Evolutionary conservation across 345 rosid genomes (phyloP), one percentile per base, ranked within the genome.

Genomic region (Melaleuca alternifolia): DNA sequence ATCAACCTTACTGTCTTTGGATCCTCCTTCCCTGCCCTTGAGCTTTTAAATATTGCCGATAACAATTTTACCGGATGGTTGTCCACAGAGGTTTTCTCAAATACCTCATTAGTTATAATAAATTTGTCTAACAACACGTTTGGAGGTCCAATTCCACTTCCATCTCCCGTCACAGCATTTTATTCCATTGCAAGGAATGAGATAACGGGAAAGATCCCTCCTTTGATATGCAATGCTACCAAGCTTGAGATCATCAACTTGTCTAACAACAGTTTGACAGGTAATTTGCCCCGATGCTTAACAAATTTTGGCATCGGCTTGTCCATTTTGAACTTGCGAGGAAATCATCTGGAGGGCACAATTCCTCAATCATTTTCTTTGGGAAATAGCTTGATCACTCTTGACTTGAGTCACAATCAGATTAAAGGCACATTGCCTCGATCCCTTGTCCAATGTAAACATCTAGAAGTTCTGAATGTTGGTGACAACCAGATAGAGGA

Each of bases 391-490:
- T 85, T 87, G 54, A 54, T 1, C 28, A 82, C 23, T 26, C 24
- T 83, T 6, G 56, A 83, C 44, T 65, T 87, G 16, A 71, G 44
- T 21, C 16, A n/a, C 3, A 88, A 88, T 82, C 6, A 7, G 4
- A 28, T 88, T 6, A 18, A 48, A 83, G 89, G 92, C 8, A 14
- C 9, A 4, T 1, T 90, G 8, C 87, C 92, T 14, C 48, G 4
- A 7, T 81, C 89, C 11, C 30, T 88, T 10, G 23, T 11, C 62
- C 2, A 57, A 24, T 57, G 62, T 57, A 57, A 26, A 57, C 5
- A 57, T 2, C 24, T 88, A 28, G 82, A 90, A 81, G 59, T 87
- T 48, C 13, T 90, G 5, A 88, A 88, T 84, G 23, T 88, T 4
- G 37, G 86, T 1, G 26, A 54, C 82, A 90, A 90, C 61, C 14